A percentile compares a stretch with the other conserved stretches of the same genome.
These are phyloP conservation scores for Apiospora arundinis DNA, from an alignment of 2,329 filamentous ascomycete species.

Conservation along the genomic window DNA sequence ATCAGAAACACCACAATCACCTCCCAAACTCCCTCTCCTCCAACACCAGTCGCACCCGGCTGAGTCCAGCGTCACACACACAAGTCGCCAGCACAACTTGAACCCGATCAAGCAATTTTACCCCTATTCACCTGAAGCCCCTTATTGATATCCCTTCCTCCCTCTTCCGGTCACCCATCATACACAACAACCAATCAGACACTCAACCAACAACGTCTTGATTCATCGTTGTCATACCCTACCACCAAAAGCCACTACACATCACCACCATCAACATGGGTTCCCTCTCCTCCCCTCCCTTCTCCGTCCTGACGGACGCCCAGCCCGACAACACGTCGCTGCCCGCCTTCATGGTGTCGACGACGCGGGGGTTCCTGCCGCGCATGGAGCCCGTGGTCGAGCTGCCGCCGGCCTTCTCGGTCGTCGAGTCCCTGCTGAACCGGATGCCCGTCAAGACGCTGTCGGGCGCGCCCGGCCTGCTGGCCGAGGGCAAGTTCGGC, in stretches of 20 bases:
- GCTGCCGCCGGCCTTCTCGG: conserved; percentile 76
- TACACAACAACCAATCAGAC: not conserved
- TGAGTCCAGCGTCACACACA: not conserved
- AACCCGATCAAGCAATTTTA: conserved; percentile 1
- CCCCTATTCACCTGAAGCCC: not conserved
- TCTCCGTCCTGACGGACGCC: conserved; percentile 69
- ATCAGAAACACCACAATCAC: conserved; percentile 19
- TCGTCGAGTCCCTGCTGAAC: conserved; percentile 62
- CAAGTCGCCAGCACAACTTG: not conserved
- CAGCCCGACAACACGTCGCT: conserved; percentile 66
- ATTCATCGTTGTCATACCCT: not conserved
- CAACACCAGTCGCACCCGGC: not conserved
- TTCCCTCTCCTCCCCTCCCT: conserved; percentile 40
- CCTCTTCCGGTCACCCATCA: not conserved
- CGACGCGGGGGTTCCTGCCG: conserved; percentile 75
- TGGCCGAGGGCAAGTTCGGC: conserved; percentile 77
- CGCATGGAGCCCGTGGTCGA: conserved; percentile 65
- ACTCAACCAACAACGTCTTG: not conserved
- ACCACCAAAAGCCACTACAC: not conserved
- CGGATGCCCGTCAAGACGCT: conserved; percentile 71
- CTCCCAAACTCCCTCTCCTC: too few species aligned
- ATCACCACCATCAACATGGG: not conserved
- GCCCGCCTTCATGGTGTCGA: conserved; percentile 81
- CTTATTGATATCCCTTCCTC: conserved; percentile 42
- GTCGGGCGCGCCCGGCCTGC: conserved; percentile 76